Conservation (phyloP, 345 rosid species). For the Eucalyptus sideroxylon region DNA sequence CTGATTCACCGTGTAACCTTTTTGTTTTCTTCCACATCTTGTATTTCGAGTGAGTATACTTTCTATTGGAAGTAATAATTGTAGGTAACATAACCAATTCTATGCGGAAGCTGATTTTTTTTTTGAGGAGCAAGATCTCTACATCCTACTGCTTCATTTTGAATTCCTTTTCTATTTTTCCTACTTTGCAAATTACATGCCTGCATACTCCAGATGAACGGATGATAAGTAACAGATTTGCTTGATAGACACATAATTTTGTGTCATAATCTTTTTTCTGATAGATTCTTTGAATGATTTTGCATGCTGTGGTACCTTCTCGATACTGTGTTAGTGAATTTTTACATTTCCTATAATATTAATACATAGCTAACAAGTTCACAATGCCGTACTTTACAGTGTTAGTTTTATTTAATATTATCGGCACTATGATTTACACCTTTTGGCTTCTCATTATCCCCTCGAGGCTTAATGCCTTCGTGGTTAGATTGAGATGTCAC, state of each 20-base stretch:
- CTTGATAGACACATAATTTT: not conserved
- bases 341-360: not conserved
- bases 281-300: not conserved
- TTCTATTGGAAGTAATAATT: not conserved
- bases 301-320: not conserved
- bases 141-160: not conserved
- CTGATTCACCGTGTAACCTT: not conserved
- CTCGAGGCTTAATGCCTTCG: not conserved
- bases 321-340: not conserved
- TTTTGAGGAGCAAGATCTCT: not conserved
- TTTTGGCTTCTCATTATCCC: not conserved
- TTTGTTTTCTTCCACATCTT: not conserved
- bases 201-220: not conserved
- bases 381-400: not conserved
- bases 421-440: not conserved
- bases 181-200: not conserved
- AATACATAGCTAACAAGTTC: not conserved
- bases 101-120: not conserved
- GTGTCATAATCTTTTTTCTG: not conserved
- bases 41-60: not conserved
- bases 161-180: not conserved
- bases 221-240: not conserved
- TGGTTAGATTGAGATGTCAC: not conserved
- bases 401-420: not conserved
- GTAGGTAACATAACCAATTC: not conserved